Conservation (phyloP, 768 basidiomycete genomes). For the Mycena alexandri region DNA sequence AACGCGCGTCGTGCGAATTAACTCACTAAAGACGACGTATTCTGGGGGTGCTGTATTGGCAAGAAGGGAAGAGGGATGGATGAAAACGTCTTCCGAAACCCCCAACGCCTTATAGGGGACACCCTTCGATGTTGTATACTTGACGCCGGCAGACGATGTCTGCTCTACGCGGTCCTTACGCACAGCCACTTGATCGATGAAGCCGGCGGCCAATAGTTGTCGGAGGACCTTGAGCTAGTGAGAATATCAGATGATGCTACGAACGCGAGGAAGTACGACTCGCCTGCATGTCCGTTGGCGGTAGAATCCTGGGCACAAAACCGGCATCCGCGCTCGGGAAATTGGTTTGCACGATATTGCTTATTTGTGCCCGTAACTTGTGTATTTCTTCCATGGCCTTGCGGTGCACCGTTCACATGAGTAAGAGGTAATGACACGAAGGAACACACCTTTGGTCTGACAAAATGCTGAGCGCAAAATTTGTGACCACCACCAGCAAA, state of each 20-base stretch:
- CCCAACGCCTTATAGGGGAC: conserved; percentile 88
- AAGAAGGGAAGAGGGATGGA: conserved; percentile 91
- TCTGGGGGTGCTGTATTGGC: conserved; percentile 81
- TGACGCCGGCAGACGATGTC: conserved; percentile 67
- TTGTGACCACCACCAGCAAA: conserved; percentile 83
- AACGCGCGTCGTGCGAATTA: conserved; percentile 78
- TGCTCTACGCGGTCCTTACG: conserved; percentile 86
- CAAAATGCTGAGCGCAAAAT: conserved; percentile 93
- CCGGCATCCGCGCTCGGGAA: conserved; percentile 74
- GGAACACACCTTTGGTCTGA: conserved; percentile 80
- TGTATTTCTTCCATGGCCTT: conserved; percentile 99
- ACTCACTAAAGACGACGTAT: conserved; percentile 86
- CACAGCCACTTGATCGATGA: conserved; percentile 95
- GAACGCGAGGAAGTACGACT: conserved; percentile 24
- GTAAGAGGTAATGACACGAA: background rate
- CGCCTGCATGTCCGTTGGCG: conserved; percentile 86
- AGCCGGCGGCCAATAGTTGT: conserved; percentile 89
- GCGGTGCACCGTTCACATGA: background rate
- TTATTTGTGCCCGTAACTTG: conserved; percentile 92
- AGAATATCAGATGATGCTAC: background rate
- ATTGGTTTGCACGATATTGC: conserved; percentile 83
- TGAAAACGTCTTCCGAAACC: conserved; percentile 87
- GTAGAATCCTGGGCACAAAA: conserved; percentile 74
- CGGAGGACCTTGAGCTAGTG: conserved; percentile 87
- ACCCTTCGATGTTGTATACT: conserved; percentile 81